Conservation (phyloP, 1,284 basidiomycete species). For the Pholiota adiposa region DNA sequence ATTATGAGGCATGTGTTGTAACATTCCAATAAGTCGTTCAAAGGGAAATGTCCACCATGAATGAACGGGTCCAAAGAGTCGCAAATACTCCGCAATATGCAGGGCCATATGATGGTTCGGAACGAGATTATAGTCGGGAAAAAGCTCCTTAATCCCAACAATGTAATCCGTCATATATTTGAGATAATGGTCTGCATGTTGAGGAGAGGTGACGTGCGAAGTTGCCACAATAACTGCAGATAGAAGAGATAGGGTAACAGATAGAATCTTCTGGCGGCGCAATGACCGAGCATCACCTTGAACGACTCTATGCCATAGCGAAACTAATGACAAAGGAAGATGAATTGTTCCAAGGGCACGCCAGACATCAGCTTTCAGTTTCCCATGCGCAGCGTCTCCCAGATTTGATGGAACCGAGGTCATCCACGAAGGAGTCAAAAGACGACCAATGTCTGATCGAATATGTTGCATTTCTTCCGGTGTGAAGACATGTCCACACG, state of each 20-base stretch:
- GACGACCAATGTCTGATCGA: background rate
- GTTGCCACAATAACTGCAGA: background rate
- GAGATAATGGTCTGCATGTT: background rate
- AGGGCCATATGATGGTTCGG: background rate
- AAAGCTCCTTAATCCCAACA: background rate
- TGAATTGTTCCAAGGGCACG: background rate
- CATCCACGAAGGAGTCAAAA: background rate
- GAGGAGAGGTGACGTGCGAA: background rate
- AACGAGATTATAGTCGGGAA: background rate
- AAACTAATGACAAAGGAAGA: background rate
- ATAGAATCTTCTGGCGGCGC: background rate
- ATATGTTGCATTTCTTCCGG: background rate
- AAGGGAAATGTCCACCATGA: background rate
- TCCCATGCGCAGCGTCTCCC: background rate
- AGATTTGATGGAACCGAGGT: background rate
- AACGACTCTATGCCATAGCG: background rate
- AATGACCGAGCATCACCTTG: background rate
- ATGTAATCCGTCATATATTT: background rate
- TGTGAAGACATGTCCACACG: background rate
- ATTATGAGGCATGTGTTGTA: background rate
- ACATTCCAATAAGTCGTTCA: background rate
- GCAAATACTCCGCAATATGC: background rate
- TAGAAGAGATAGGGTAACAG: background rate
- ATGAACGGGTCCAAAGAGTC: background rate
- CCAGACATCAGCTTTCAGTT: background rate